Evolutionary conservation across 2,329 filamentous ascomycete species (phyloP).

Genomic region (Colletotrichum melonis): DNA sequence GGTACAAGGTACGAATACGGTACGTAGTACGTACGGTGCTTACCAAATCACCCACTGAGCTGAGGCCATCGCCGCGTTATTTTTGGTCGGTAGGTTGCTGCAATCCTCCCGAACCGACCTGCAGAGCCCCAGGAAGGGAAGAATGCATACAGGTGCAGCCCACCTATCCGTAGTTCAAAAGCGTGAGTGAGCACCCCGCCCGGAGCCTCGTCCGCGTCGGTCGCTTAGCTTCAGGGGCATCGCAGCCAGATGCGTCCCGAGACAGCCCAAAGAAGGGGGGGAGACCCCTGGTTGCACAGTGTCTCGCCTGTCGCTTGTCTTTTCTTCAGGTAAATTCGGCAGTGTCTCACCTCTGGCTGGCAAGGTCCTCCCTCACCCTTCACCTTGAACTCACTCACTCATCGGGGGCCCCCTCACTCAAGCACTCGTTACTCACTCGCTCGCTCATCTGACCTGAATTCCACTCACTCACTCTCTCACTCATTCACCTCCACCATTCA

Average conservation of each 20-base stretch:
- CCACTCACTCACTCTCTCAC: background rate
- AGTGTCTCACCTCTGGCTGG: background rate
- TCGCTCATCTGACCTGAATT: no score
- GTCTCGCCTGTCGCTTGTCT: conserved; percentile 4
- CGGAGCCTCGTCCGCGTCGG: conserved; percentile 24
- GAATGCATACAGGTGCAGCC: no score
- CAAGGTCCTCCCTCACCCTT: background rate
- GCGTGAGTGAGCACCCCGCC: background rate
- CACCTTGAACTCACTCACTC: background rate
- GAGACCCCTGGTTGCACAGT: conserved; percentile 3
- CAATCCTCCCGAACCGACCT: background rate
- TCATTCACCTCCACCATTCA: background rate
- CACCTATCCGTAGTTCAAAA: no score
- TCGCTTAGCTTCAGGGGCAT: conserved; percentile 17
- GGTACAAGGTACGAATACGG: no score
- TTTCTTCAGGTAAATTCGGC: background rate
- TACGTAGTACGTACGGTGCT: background rate
- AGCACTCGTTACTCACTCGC: no score
- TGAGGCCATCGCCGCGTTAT: background rate
- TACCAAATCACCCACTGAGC: background rate
- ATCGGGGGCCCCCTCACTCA: background rate
- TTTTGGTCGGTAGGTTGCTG: background rate
- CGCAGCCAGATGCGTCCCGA: background rate
- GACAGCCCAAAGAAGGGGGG: background rate
- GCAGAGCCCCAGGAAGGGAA: no score